Evolutionary conservation across 1,284 basidiomycete species (phyloP).

Genomic region (Mycocalia duriaeana): DNA sequence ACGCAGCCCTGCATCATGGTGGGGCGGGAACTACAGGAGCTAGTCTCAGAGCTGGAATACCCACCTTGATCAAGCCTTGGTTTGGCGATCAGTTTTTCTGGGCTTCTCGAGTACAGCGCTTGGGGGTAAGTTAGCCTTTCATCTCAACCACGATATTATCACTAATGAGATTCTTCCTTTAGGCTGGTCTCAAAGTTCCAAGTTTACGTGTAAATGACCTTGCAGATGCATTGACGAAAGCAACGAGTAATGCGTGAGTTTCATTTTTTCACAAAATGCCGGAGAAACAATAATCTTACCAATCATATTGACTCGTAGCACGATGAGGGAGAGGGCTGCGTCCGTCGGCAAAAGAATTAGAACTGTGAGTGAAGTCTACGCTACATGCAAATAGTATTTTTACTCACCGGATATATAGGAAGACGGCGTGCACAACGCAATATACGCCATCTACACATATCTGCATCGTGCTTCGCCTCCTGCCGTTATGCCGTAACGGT

Average conservation of each 20-base stretch:
- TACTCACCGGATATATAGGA: conserved; percentile 28
- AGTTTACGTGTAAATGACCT: conserved; percentile 47
- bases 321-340: conserved; percentile 64
- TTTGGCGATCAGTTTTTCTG: conserved; percentile 73
- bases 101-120: conserved; percentile 60
- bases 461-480: conserved; percentile 39
- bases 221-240: conserved; percentile 47
- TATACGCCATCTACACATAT: conserved; percentile 45
- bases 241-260: conserved; percentile 46
- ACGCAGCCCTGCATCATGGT: conserved; percentile 67
- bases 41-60: conserved; percentile 64
- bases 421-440: conserved; percentile 45
- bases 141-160: conserved; percentile 1
- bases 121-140: conserved; percentile 39
- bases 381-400: conserved; percentile 7
- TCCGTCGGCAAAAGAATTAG: conserved; percentile 60
- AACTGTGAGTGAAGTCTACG: no score
- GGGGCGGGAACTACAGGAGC: conserved; percentile 74
- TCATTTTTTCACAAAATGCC: conserved; percentile 9
- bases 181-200: conserved; percentile 46
- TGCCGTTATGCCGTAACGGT: no score
- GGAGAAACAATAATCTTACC: no score
- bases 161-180: conserved; percentile 2
- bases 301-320: conserved; percentile 26
- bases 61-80: conserved; percentile 73